Evolutionary conservation across 139 green algal species (phyloP).

Genomic region (Chlamydomonas sp.): DNA sequence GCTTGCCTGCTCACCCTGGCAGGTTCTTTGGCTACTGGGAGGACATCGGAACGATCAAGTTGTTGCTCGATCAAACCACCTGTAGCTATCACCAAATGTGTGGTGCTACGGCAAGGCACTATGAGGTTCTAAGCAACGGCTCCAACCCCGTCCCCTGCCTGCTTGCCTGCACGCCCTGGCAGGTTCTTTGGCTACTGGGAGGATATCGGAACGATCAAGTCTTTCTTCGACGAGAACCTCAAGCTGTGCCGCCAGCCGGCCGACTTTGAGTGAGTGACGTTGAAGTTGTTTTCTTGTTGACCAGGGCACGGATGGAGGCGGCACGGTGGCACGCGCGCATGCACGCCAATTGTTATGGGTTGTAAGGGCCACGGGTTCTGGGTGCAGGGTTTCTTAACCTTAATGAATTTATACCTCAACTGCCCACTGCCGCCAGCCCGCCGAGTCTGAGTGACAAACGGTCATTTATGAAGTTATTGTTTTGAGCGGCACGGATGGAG

Average conservation of each 20-base stretch:
- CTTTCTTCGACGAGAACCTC: slow-evolving; percentile 99
- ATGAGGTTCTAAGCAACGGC: too few relatives aligned
- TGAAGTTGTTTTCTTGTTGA: too few relatives aligned
- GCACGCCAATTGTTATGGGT: too few relatives aligned
- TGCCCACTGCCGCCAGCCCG: slow-evolving; percentile 41
- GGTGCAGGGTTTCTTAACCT: neutral
- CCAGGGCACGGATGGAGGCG: too few relatives aligned
- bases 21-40: too few relatives aligned
- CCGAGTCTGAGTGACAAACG: slow-evolving; percentile 78
- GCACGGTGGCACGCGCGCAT: too few relatives aligned
- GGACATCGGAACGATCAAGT: too few relatives aligned
- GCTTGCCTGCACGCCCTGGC: slow-evolving; percentile 12
- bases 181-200: slow-evolving; percentile 98
- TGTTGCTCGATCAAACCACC: slow-evolving; percentile 99
- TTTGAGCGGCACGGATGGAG: too few relatives aligned
- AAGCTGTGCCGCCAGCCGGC: slow-evolving; percentile 60
- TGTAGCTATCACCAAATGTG: neutral
- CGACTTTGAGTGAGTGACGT: neutral
- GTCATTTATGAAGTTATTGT: too few relatives aligned
- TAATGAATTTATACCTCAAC: neutral
- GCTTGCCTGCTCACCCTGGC: too few relatives aligned
- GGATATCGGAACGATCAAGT: slow-evolving; percentile 98
- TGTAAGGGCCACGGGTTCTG: too few relatives aligned
- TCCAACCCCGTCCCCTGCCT: neutral
- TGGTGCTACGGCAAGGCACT: too few relatives aligned